Conservation (phyloP, 2,329 filamentous ascomycete species). For the Paraphaeosphaeria sporulosa region DNA sequence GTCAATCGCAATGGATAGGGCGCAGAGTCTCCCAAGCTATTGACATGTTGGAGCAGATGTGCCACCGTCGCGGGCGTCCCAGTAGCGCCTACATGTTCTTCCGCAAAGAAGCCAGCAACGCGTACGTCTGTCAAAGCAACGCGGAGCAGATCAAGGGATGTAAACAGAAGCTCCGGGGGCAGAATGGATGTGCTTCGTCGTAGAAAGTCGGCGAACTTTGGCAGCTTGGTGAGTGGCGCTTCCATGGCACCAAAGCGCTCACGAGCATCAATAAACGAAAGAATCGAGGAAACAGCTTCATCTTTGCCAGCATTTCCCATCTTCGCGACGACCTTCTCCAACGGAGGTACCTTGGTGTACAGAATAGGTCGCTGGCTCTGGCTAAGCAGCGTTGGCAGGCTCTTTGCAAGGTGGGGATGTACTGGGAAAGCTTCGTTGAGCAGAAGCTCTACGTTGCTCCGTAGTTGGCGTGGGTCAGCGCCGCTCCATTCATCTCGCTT, state of each 20-base stretch:
- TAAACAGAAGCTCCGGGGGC: conserved; percentile 73
- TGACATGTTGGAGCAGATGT: conserved; percentile 63
- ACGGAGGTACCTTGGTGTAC: conserved; percentile 80
- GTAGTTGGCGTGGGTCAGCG: conserved; percentile 72
- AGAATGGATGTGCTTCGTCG: conserved; percentile 63
- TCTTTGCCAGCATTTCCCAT: conserved; percentile 71
- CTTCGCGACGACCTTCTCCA: conserved; percentile 82
- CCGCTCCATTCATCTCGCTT: conserved; percentile 84
- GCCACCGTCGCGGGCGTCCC: conserved; percentile 61
- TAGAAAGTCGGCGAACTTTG: conserved; percentile 69
- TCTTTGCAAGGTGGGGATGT: conserved; percentile 77
- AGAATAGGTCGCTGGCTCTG: conserved; percentile 72
- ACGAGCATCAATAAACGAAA: conserved; percentile 74
- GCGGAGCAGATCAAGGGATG: conserved; percentile 84
- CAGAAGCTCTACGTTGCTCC: conserved; percentile 75
- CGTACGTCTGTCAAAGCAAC: conserved; percentile 79
- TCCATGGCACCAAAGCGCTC: conserved; percentile 66
- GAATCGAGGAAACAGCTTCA: conserved; percentile 68
- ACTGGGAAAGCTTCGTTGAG: conserved; percentile 76
- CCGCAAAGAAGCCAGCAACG: conserved; percentile 81
- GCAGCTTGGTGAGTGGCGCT: conserved; percentile 74
- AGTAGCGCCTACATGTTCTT: conserved; percentile 67
- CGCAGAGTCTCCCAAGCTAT: conserved; percentile 59
- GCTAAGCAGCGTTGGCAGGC: conserved; percentile 73
- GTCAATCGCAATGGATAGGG: conserved; percentile 87